Percentiles rank a stretch among this genome's conserved stretches.
Evolutionary conservation across 306 rosid genomes (phyloP).

Genomic region (Ormosia emarginata): DNA sequence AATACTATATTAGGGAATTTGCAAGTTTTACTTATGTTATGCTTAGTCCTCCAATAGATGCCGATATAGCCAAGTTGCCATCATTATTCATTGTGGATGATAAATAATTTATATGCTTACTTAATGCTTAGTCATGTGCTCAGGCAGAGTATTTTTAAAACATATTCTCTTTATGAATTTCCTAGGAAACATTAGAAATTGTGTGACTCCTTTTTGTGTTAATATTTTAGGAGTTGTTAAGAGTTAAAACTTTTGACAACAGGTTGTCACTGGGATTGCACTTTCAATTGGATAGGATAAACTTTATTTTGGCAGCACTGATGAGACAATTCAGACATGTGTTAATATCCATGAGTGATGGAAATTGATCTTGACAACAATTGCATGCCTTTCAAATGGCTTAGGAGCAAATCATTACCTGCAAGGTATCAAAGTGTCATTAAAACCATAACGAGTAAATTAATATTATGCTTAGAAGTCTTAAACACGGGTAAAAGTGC

Average conservation of each 20-base stretch:
- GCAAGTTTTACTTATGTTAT: too few relatives aligned
- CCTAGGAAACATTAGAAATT: neutral
- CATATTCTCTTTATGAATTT: neutral
- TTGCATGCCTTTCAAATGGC: constrained; percentile 68
- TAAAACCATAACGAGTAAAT: neutral
- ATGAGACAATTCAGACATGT: constrained; percentile 36
- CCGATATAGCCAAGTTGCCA: too few relatives aligned
- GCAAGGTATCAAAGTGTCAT: constrained; percentile 10
- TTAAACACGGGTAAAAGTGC: neutral
- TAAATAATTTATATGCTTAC: too few relatives aligned
- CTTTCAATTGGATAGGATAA: constrained; percentile 34
- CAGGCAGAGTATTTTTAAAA: neutral
- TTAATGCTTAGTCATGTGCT: too few relatives aligned
- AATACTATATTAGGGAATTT: too few relatives aligned
- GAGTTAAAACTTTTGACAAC: neutral
- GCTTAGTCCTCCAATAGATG: too few relatives aligned
- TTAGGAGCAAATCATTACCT: constrained; percentile 66
- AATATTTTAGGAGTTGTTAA: neutral
- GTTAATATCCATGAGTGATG: constrained; percentile 66
- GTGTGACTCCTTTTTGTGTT: neutral
- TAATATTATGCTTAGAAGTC: neutral
- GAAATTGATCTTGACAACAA: constrained; percentile 65
- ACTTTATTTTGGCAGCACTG: constrained; percentile 43
- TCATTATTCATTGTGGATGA: too few relatives aligned
- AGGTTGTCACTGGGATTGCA: constrained; percentile 43